Evolutionary conservation across 2,329 filamentous ascomycete genomes (phyloP).

Genomic region (Ceratocystis ficicola): DNA sequence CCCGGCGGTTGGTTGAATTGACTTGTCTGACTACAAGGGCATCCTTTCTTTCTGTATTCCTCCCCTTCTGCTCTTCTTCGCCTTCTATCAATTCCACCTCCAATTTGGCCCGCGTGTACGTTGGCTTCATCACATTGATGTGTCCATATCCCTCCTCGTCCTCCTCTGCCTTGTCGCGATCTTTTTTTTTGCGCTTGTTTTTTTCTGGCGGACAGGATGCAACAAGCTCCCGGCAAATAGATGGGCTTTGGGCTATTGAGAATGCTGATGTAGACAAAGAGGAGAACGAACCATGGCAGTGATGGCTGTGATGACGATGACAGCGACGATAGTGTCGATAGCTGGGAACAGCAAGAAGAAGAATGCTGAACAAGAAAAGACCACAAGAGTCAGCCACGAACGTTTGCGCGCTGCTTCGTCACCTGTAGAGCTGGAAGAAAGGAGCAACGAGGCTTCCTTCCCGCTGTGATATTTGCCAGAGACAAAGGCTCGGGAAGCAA

Average conservation of each 20-base stretch:
- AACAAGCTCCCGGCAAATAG: too few relatives aligned
- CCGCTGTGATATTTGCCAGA: background rate
- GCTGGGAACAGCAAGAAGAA: background rate
- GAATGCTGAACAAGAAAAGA: background rate
- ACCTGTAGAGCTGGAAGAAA: background rate
- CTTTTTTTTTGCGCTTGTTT: too few relatives aligned
- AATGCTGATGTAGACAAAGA: too few relatives aligned
- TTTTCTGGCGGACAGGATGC: too few relatives aligned
- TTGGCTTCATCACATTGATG: too few relatives aligned
- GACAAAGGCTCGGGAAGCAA: background rate
- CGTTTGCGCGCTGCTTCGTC: background rate
- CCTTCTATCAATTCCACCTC: background rate
- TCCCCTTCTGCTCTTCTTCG: background rate
- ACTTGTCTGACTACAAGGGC: background rate
- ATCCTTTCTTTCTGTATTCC: background rate
- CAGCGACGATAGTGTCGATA: background rate
- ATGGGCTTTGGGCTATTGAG: too few relatives aligned
- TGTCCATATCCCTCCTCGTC: too few relatives aligned
- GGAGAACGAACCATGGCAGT: too few relatives aligned
- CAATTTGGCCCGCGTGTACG: too few relatives aligned
- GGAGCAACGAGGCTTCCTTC: conserved; percentile 8
- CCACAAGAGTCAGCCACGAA: background rate
- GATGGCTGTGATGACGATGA: too few relatives aligned
- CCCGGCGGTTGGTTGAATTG: background rate
- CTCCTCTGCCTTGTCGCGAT: too few relatives aligned